phyloP scores from a whole-genome alignment of 2,329 filamentous ascomycete species.

The Alternaria arborescens region DNA sequence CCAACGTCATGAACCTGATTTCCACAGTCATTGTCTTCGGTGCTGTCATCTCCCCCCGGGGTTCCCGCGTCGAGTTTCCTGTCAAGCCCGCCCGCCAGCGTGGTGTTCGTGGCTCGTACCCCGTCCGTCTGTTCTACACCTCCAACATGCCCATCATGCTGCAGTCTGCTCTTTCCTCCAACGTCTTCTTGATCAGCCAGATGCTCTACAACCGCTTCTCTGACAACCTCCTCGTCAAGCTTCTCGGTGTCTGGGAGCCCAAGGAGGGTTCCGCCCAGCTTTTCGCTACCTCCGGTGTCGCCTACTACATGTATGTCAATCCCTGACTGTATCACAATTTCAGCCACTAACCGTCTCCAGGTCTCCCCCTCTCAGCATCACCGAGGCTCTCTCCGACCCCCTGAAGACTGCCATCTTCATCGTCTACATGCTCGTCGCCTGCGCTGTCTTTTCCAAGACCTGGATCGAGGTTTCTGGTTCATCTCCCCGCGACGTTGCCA shows the following conservation, averaged over 20 bases:
- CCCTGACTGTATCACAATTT: neutral
- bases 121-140: slow-evolving; percentile 98
- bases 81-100: slow-evolving; percentile 99
- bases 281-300: slow-evolving; percentile 88
- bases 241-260: slow-evolving; percentile 98
- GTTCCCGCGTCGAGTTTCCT: slow-evolving; percentile 99
- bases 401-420: slow-evolving; percentile 97
- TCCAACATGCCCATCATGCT: slow-evolving; percentile 99
- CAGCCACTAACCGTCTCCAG: slow-evolving; percentile 32
- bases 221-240: slow-evolving; percentile 96
- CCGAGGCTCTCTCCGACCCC: slow-evolving; percentile 93
- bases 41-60: slow-evolving; percentile 98
- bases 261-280: slow-evolving; percentile 96
- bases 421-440: slow-evolving; percentile 96
- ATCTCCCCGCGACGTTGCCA: slow-evolving; percentile 95
- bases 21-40: slow-evolving; percentile 93
- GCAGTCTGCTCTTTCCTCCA: slow-evolving; percentile 97
- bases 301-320: slow-evolving; percentile 85
- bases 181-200: slow-evolving; percentile 98
- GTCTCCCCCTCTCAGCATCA: slow-evolving; percentile 95
- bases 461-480: slow-evolving; percentile 99
- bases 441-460: slow-evolving; percentile 99
- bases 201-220: slow-evolving; percentile 99
- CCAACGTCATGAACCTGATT: slow-evolving; percentile 98
- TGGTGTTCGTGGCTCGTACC: slow-evolving; percentile 97